A percentile compares a stretch with the other conserved stretches of the same genome.
Conservation (phyloP, 352 stramenopile genomes). For the Globisporangium cederbergense region DNA sequence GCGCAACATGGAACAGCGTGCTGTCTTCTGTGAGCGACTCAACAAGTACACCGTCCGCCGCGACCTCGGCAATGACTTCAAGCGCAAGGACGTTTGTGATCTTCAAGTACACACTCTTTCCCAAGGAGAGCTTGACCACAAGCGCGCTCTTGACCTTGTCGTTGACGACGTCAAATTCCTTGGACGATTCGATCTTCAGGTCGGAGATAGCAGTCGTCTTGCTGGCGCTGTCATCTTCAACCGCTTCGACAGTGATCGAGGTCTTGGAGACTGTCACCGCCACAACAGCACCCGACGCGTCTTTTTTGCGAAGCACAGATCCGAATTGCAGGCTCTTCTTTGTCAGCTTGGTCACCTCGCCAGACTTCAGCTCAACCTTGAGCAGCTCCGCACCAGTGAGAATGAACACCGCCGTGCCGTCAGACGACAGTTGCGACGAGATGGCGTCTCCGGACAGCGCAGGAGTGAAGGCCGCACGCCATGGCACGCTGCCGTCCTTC, state of each 20-base stretch:
- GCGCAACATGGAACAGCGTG: slow-evolving; percentile 50
- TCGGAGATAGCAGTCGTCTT: slow-evolving; percentile 11
- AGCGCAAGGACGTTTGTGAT: slow-evolving; percentile 37
- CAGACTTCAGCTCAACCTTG: slow-evolving; percentile 35
- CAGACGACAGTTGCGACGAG: slow-evolving; percentile 42
- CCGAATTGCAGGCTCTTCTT: slow-evolving; percentile 8
- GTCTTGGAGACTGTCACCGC: slow-evolving; percentile 15
- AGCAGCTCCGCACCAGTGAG: slow-evolving; percentile 38
- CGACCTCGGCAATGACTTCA: slow-evolving; percentile 37
- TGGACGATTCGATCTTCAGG: slow-evolving; percentile 17
- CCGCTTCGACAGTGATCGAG: slow-evolving; percentile 13
- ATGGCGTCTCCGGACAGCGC: slow-evolving; percentile 27
- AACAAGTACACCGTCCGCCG: slow-evolving; percentile 36
- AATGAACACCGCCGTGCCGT: slow-evolving; percentile 47
- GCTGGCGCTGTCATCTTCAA: slow-evolving; percentile 12
- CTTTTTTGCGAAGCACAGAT: slow-evolving; percentile 19
- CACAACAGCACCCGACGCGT: slow-evolving; percentile 16
- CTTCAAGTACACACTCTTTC: slow-evolving; percentile 58
- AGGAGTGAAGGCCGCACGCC: slow-evolving; percentile 31
- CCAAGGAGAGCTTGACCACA: slow-evolving; percentile 45
- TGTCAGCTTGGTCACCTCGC: slow-evolving; percentile 17
- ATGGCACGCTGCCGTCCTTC: slow-evolving; percentile 50
- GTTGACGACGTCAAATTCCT: slow-evolving; percentile 41
- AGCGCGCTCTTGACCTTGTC: slow-evolving; percentile 37
- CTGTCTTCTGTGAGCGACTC: slow-evolving; percentile 55